Conservation (phyloP, 257 asterid genomes). For the Forsythia suspensa region DNA sequence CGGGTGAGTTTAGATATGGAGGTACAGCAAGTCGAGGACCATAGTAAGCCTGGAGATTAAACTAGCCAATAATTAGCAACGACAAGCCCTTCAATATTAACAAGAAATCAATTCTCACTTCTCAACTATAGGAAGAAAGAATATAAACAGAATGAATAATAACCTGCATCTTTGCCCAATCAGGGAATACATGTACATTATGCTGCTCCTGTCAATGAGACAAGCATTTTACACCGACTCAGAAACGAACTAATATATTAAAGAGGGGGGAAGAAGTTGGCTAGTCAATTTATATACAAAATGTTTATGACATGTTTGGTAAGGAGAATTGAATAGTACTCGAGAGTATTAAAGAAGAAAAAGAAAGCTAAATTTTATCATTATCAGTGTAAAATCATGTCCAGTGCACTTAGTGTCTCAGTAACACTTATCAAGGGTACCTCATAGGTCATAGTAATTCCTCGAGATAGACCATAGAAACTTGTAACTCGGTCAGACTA, state of each 20-base stretch:
- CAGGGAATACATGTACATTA: constrained; percentile 73
- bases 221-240: constrained; percentile 23
- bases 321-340: no score
- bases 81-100: constrained; percentile 1
- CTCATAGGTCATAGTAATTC: no score
- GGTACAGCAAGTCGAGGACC: constrained; percentile 96
- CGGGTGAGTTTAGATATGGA: constrained; percentile 76
- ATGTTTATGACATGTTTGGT: no score
- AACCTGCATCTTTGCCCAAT: constrained; percentile 99
- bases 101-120: neutral
- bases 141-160: neutral
- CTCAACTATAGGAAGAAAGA: neutral
- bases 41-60: constrained; percentile 68
- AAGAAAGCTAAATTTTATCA: no score
- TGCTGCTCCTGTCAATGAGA: constrained; percentile 72
- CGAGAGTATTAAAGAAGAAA: no score
- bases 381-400: no score
- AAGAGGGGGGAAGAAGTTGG: no score
- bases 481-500: neutral
- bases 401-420: no score
- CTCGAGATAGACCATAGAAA: no score
- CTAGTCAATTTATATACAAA: no score
- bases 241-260: constrained; percentile 11
- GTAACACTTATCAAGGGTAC: no score
- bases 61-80: constrained; percentile 5